Base-by-base conservation (phyloP, 768 basidiomycete genomes). In the Lentinus brumalis region DNA sequence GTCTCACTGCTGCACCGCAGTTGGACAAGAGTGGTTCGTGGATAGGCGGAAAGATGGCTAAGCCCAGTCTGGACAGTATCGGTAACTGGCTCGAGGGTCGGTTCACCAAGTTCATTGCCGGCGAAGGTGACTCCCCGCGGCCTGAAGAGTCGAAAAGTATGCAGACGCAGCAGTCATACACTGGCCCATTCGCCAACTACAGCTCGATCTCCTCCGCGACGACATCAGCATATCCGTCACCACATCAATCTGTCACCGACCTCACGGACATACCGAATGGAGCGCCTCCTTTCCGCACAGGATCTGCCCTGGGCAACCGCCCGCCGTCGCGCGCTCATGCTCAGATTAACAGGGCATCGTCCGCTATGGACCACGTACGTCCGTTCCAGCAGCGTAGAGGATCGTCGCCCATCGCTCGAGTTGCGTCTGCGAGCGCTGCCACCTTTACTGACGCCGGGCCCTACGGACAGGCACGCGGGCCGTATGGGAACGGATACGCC, bases 31-130 rank as follows among this genome's bases (percentile, higher is more conserved):
- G 83, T 2, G 83, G 82, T 11, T 93, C 92, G 0, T 97, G 94
- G 94, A 93, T 94, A 57, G 80, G 85, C 12, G 82, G 85, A n/a
- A 95, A 93, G 71, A 80, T 96, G 63, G 82, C 87, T 39, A 94
- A 96, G 68, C 95, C 97, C 2, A 96, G 92, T 61, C 81, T 98
- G 49, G 95, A 98, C 71, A 88, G 87, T 38, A 86, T 98, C 51
- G 91, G 95, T 30, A 89, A 87, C 46, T 98, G 95, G 89, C 80
- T 98, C 29, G 96, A 94, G 75, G 90, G 92, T 12, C 85, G 91
- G 16, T 85, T 99, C 69, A 94, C 94, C 15, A 96, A 96, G 70
- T 88, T 99, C 66, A 94, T 99, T 61, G 92, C 96, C 9, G 97
- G 96, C 2, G 95, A 97, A 53, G 83, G 80, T n/a, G 90, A 90